Percentiles rank a stretch among this genome's conserved stretches.
These are phyloP conservation scores for Corrigiola litoralis DNA, from an alignment of 179 eudicot species.

Conservation along the genomic window DNA sequence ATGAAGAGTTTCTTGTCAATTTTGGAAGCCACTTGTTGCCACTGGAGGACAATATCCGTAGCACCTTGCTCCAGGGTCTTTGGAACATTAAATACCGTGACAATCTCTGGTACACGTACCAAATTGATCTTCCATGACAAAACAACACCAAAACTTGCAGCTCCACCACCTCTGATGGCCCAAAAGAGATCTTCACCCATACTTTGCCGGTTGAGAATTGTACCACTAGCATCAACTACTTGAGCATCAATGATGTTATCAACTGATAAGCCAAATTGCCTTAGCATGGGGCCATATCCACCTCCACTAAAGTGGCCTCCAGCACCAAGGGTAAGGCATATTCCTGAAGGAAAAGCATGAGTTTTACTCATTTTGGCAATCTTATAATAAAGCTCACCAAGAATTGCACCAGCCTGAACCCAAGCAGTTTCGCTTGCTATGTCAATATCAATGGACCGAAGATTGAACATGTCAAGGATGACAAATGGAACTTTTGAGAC, in stretches of 20 bases:
- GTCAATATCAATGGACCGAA: slow-evolving; percentile 20
- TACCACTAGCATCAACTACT: slow-evolving; percentile 24
- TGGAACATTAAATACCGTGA: slow-evolving; percentile 19
- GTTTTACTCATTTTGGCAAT: slow-evolving; percentile 15
- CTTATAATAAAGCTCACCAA: slow-evolving; percentile 27
- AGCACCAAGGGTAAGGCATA: slow-evolving; percentile 19
- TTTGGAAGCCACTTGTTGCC: slow-evolving; percentile 26
- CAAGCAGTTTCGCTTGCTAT: slow-evolving; percentile 15
- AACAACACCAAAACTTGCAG: slow-evolving; percentile 30
- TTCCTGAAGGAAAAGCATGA: slow-evolving; percentile 27
- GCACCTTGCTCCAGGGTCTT: slow-evolving; percentile 21
- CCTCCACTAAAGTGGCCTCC: slow-evolving; percentile 36
- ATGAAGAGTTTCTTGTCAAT: slow-evolving; percentile 24
- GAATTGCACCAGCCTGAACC: slow-evolving; percentile 24
- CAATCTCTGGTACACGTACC: slow-evolving; percentile 23
- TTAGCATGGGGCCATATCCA: slow-evolving; percentile 28
- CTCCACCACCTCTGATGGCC: slow-evolving; percentile 38
- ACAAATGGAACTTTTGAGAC: slow-evolving; percentile 19
- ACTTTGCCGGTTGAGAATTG: slow-evolving; percentile 9
- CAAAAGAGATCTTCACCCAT: slow-evolving; percentile 33
- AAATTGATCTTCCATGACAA: slow-evolving; percentile 27
- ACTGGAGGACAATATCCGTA: slow-evolving; percentile 17
- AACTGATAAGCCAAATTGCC: slow-evolving; percentile 25
- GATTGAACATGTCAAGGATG: slow-evolving; percentile 31
- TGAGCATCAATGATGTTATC: slow-evolving; percentile 31